Conservation (phyloP, 2,329 filamentous ascomycete species). For the Dendryphion nanum region DNA sequence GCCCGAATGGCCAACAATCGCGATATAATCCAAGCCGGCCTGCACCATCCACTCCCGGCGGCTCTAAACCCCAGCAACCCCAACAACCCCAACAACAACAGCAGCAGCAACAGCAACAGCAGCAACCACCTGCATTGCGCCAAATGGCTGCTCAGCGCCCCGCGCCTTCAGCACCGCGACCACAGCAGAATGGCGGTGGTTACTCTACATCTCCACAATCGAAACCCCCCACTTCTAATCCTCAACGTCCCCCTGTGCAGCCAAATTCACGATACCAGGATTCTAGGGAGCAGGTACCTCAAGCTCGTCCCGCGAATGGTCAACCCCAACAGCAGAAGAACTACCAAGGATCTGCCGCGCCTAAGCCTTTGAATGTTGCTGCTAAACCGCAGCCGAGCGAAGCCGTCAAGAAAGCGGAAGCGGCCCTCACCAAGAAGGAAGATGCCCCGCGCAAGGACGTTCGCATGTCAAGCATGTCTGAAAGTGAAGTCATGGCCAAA, state of each 20-base stretch:
- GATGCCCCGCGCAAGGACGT: constrained; percentile 83
- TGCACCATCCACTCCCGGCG: constrained; percentile 72
- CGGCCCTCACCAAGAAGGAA: constrained; percentile 78
- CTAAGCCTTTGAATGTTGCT: constrained; percentile 56
- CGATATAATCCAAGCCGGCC: constrained; percentile 85
- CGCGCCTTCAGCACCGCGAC: constrained; percentile 69
- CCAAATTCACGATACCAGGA: constrained; percentile 40
- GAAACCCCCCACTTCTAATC: constrained; percentile 24
- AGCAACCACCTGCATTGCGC: constrained; percentile 51
- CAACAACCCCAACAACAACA: constrained; percentile 47
- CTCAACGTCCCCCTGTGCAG: constrained; percentile 43
- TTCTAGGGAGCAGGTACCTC: constrained; percentile 40
- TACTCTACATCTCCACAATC: constrained; percentile 28
- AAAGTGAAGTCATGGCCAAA: constrained; percentile 95
- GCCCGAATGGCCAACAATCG: constrained; percentile 51
- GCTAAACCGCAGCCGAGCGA: constrained; percentile 57
- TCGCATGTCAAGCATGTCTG: constrained; percentile 97
- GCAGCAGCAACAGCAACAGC: constrained; percentile 50
- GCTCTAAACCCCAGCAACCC: constrained; percentile 51
- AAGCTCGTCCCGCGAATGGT: constrained; percentile 45
- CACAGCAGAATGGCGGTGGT: constrained; percentile 35
- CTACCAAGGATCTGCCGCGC: constrained; percentile 46
- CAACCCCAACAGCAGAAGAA: constrained; percentile 36
- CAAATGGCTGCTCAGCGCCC: constrained; percentile 70
- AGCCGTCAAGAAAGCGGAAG: constrained; percentile 84